Evolutionary conservation across 257 asterid species (phyloP).

Genomic region (Ehretia macrophylla): DNA sequence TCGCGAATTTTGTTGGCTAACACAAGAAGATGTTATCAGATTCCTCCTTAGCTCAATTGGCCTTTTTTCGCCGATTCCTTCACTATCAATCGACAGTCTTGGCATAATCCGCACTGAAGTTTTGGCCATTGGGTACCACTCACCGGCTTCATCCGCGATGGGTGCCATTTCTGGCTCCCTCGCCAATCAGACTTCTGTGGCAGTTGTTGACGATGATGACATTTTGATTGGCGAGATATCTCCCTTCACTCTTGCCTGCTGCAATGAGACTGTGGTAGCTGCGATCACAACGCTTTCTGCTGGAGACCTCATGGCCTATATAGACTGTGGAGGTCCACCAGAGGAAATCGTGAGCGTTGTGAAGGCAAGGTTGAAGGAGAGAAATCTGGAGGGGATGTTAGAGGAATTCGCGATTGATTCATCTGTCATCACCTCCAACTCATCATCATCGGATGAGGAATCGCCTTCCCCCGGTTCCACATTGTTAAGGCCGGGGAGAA

Average conservation of each 20-base stretch:
- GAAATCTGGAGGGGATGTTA: conserved; percentile 45
- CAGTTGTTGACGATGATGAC: conserved; percentile 56
- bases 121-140: conserved; percentile 33
- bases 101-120: conserved; percentile 43
- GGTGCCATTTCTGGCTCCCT: conserved; percentile 44
- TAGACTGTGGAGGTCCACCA: conserved; percentile 73
- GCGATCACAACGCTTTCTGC: conserved; percentile 69
- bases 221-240: conserved; percentile 68
- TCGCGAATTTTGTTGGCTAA: conserved; percentile 74
- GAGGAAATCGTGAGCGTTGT: conserved; percentile 59
- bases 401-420: conserved; percentile 36
- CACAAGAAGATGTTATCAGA: conserved; percentile 72
- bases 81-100: conserved; percentile 58
- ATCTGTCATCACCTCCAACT: neutral
- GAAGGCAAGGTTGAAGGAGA: conserved; percentile 51
- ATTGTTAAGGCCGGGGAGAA: conserved; percentile 17
- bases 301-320: conserved; percentile 80
- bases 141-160: conserved; percentile 41
- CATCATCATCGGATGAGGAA: conserved; percentile 48
- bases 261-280: conserved; percentile 57
- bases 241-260: conserved; percentile 54
- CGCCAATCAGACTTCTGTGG: conserved; percentile 68
- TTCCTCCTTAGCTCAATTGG: conserved; percentile 70
- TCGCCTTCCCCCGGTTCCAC: conserved; percentile 24
- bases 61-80: conserved; percentile 55